phyloP scores from a whole-genome alignment of 2,329 filamentous ascomycete species.

The Alternaria sp. region DNA sequence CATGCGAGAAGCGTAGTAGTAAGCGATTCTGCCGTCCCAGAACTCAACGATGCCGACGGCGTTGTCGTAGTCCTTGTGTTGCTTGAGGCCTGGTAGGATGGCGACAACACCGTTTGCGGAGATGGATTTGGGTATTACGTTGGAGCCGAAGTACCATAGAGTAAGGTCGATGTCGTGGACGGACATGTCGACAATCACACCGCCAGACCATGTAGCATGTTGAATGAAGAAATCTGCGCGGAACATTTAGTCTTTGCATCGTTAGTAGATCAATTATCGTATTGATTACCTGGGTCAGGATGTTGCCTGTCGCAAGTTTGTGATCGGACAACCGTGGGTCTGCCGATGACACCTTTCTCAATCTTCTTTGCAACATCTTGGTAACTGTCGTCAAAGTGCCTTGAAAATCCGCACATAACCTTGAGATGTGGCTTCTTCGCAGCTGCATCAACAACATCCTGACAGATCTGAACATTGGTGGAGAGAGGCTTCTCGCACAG shows the following conservation, averaged over 20 bases:
- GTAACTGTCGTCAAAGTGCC: conserved; percentile 58
- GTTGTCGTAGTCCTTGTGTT: conserved; percentile 56
- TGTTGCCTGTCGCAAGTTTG: conserved; percentile 55
- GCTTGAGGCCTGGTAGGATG: conserved; percentile 51
- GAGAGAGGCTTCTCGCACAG: conserved; percentile 54
- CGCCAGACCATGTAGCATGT: conserved; percentile 54
- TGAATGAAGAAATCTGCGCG: conserved; percentile 54
- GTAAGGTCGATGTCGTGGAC: conserved; percentile 59
- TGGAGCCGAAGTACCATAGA: conserved; percentile 53
- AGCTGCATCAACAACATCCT: conserved; percentile 48
- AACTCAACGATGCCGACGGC: conserved; percentile 57
- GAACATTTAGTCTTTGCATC: conserved; percentile 17
- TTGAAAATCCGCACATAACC: conserved; percentile 57
- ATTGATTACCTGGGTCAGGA: conserved; percentile 26
- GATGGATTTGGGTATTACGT: conserved; percentile 49
- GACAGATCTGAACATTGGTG: conserved; percentile 41
- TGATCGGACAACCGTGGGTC: conserved; percentile 54
- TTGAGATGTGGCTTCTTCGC: conserved; percentile 51
- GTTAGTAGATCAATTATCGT: rapidly evolving
- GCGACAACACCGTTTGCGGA: conserved; percentile 50
- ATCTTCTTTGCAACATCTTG: conserved; percentile 50
- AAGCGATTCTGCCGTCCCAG: conserved; percentile 56
- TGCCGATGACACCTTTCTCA: conserved; percentile 50
- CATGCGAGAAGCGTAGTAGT: conserved; percentile 57
- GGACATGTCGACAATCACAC: conserved; percentile 57